Evolutionary conservation across 2,329 filamentous ascomycete genomes (phyloP), one percentile per base, ranked within the genome.

Genomic region (Teratosphaeria nubilosa): DNA sequence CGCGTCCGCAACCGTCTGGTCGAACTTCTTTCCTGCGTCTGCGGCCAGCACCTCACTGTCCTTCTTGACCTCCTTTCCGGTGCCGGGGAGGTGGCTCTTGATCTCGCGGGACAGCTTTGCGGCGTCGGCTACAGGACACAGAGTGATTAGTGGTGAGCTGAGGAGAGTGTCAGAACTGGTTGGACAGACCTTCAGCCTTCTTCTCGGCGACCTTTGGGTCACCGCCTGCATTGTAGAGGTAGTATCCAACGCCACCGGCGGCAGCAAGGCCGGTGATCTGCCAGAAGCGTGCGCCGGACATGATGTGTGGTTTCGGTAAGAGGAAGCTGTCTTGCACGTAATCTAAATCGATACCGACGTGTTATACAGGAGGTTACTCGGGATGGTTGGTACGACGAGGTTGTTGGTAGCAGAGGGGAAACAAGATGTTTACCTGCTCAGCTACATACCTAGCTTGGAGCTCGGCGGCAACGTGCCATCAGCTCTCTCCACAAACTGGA

Each of bases 141-240:
- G 41, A 55, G 10, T 22, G 30, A 48, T 22, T 30, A 41, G 34
- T 13, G 5, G 53, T 20, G 31, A n/a, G 51, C 10, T 51, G 34
- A 9, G 6, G 16, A 16, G 7, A 50, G 48, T 10, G 14, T 31
- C 51, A 41, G 3, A 20, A 48, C 41, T 30, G 53, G 41, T 20
- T 16, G 4, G 6, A 77, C 85, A 52, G 77, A 96, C 92, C 83
- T 78, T 96, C 88, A 65, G 88, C 82, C 74, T 94, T 80, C 80
- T 92, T 88, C 81, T 91, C 84, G n/a, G 91, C 92, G 54, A 82
- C 84, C 74, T 87, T 89, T 55, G 90, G 81, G 73, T 85, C 82
- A 59, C 92, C 91, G 61, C 92, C 92, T 16, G 91, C 87, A 55
- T 77, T 80, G 80, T 95, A 99, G 62, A 97, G 82, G 79, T 97